These are phyloP conservation scores for Sutorius australiensis DNA, from an alignment of 768 basidiomycete genomes.

Conservation along the genomic window DNA sequence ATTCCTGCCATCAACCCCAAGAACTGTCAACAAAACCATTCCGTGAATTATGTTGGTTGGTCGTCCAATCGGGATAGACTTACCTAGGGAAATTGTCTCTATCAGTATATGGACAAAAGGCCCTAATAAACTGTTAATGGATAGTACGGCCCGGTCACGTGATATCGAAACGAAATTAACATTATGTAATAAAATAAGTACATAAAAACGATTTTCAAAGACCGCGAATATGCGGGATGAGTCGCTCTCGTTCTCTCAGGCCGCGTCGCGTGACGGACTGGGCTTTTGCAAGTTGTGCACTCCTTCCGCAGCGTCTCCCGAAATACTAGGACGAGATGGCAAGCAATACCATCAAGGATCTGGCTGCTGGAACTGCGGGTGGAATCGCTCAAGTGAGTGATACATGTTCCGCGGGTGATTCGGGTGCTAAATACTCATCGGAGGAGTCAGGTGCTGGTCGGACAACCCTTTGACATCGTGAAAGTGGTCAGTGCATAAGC, in stretches of 20 bases:
- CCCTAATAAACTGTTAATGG: not conserved
- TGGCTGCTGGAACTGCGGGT: slow-evolving; percentile 87
- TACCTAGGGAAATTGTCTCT: slow-evolving; percentile 7
- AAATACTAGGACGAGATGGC: slow-evolving; percentile 24
- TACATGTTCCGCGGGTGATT: not conserved
- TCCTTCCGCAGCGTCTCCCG: not conserved
- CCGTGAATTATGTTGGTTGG: slow-evolving; percentile 8
- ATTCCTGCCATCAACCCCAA: slow-evolving; percentile 13
- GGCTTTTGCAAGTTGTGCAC: not conserved
- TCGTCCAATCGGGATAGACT: slow-evolving; percentile 5
- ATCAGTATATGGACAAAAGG: no score
- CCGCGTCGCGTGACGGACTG: not conserved
- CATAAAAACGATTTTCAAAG: slow-evolving; percentile 1
- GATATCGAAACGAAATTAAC: not conserved
- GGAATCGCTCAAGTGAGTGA: slow-evolving; percentile 75
- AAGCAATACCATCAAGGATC: slow-evolving; percentile 73
- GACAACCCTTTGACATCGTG: slow-evolving; percentile 95
- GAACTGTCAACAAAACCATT: not conserved
- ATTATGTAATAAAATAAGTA: slow-evolving; percentile 5
- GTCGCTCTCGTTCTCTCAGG: slow-evolving; percentile 3
- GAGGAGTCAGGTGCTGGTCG: slow-evolving; percentile 67
- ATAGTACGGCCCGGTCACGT: slow-evolving; percentile 13
- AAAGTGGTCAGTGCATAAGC: slow-evolving; percentile 71
- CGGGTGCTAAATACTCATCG: slow-evolving; percentile 5
- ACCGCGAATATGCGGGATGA: slow-evolving; percentile 22